phyloP scores from a whole-genome alignment of 345 rosid species.

The Leavenworthia alabamica region DNA sequence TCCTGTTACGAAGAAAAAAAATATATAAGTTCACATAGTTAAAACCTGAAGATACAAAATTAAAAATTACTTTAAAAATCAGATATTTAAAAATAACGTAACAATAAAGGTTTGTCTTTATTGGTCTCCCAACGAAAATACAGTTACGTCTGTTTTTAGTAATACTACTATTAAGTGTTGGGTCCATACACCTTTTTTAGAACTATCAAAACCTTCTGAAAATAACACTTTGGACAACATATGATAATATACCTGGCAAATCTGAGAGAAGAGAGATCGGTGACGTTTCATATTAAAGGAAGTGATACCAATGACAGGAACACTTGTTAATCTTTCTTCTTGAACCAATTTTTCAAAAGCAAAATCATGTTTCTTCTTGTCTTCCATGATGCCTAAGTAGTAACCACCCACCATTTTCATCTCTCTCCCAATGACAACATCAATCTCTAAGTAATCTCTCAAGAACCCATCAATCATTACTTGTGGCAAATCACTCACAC shows the following conservation, averaged over 20 bases:
- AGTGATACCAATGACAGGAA: constrained; percentile 40
- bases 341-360: constrained; percentile 15
- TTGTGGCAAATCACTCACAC: constrained; percentile 45
- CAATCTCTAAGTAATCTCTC: constrained; percentile 42
- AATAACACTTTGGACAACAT: background rate
- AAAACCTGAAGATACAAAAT: background rate
- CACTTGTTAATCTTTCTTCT: constrained; percentile 4
- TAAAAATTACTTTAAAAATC: no score
- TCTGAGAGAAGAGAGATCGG: constrained; percentile 35
- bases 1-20: constrained; percentile 46
- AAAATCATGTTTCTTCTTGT: background rate
- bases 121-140: background rate
- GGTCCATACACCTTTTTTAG: background rate
- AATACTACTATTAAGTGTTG: no score
- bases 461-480: constrained; percentile 55
- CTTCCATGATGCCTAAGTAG: constrained; percentile 48
- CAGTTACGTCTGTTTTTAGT: background rate
- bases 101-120: background rate
- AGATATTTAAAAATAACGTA: background rate
- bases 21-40: constrained; percentile 30
- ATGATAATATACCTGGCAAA: constrained; percentile 41
- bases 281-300: constrained; percentile 31
- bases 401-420: constrained; percentile 40
- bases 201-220: background rate
- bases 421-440: constrained; percentile 45